A percentile compares a stretch with the other conserved stretches of the same genome.
phyloP scores from a whole-genome alignment of 495 filamentous ascomycete species.

The Apodospora peruviana region DNA sequence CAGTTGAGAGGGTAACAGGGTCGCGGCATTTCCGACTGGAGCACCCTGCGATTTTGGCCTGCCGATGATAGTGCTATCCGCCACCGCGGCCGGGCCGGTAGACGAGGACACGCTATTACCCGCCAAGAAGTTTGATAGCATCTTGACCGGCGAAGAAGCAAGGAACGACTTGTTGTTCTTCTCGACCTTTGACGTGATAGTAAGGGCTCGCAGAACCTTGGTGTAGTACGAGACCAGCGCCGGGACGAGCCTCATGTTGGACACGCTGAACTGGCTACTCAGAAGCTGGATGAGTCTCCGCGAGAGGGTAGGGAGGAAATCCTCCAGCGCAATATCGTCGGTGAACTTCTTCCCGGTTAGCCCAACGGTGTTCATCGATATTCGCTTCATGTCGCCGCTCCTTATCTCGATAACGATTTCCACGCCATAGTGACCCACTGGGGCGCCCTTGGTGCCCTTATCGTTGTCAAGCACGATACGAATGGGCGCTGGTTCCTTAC shows the following conservation, averaged over 20 bases:
- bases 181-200: constrained; percentile 54
- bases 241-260: constrained; percentile 61
- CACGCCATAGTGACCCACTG: constrained; percentile 63
- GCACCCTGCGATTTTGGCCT: constrained; percentile 32
- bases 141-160: constrained; percentile 80
- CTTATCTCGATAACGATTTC: constrained; percentile 56
- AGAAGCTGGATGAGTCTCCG: constrained; percentile 53
- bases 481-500: constrained; percentile 52
- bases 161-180: constrained; percentile 56
- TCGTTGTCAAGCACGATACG: constrained; percentile 58
- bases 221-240: constrained; percentile 61
- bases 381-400: constrained; percentile 31
- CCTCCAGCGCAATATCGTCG: constrained; percentile 63
- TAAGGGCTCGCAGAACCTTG: constrained; percentile 69
- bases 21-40: constrained; percentile 27
- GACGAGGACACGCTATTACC: constrained; percentile 33
- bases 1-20: constrained; percentile 23
- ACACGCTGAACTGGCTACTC: constrained; percentile 60
- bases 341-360: constrained; percentile 57
- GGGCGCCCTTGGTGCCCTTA: constrained; percentile 50
- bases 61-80: neutral
- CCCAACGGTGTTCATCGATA: constrained; percentile 54
- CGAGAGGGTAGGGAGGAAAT: constrained; percentile 61
- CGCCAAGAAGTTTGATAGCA: constrained; percentile 77
- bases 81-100: constrained; percentile 9